Percentiles rank a stretch among this genome's conserved stretches.
Conservation (phyloP, 768 basidiomycete species). For the Phlebiopsis gigantea region DNA sequence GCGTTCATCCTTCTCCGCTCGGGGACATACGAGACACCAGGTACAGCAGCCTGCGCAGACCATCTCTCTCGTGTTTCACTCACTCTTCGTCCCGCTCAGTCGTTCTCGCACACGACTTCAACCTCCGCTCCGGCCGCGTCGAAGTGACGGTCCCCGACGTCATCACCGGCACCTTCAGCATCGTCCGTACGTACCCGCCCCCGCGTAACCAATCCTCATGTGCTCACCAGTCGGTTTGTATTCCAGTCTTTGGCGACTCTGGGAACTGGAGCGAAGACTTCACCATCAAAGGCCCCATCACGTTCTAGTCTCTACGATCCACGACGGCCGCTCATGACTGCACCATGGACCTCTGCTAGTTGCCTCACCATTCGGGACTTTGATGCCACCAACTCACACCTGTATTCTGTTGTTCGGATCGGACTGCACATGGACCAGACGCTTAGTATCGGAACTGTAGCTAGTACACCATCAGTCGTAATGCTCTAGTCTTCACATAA, state of each 20-base stretch:
- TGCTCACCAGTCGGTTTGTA: not conserved
- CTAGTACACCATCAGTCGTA: too few relatives aligned
- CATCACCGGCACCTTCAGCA: slow-evolving; percentile 1
- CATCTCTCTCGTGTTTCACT: not conserved
- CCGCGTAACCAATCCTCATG: too few relatives aligned
- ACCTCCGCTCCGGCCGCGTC: not conserved
- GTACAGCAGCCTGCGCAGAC: not conserved
- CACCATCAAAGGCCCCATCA: slow-evolving; percentile 21
- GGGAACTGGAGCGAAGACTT: slow-evolving; percentile 39
- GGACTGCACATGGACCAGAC: too few relatives aligned
- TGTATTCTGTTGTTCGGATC: too few relatives aligned
- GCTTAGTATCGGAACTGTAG: too few relatives aligned
- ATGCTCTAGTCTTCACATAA: too few relatives aligned
- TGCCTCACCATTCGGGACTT: too few relatives aligned
- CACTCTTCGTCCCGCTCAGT: not conserved
- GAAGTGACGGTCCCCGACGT: slow-evolving; percentile 6
- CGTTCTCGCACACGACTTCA: not conserved
- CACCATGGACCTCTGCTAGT: too few relatives aligned
- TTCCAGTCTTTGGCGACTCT: slow-evolving; percentile 41
- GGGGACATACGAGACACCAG: not conserved
- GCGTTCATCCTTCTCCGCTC: slow-evolving; percentile 11
- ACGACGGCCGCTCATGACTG: too few relatives aligned
- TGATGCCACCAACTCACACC: too few relatives aligned
- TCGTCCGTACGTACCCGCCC: slow-evolving; percentile 2
- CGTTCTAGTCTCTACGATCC: not conserved